Conservation (phyloP, 2,329 filamentous ascomycete genomes). For the Akanthomyces muscarius region DNA sequence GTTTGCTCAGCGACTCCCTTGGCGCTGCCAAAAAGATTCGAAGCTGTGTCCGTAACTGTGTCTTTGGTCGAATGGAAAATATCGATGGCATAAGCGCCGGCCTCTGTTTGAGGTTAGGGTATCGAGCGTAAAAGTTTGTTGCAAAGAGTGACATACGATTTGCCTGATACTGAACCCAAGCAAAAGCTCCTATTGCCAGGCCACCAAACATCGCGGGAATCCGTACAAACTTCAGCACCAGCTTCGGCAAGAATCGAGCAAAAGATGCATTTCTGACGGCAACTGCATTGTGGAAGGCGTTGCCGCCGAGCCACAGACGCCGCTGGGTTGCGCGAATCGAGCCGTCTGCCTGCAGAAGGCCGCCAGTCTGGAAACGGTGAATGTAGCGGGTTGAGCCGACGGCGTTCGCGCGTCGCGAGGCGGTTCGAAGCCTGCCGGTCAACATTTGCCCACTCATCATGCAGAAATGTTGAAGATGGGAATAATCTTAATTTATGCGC, state of each 20-base stretch:
- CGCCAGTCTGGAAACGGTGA: slow-evolving; percentile 63
- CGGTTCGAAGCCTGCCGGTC: slow-evolving; percentile 66
- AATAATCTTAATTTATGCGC: background rate
- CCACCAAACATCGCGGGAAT: slow-evolving; percentile 90
- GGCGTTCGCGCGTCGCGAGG: slow-evolving; percentile 57
- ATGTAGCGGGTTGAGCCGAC: slow-evolving; percentile 55
- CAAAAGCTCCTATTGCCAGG: slow-evolving; percentile 77
- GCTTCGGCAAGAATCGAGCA: slow-evolving; percentile 68
- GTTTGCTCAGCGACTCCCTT: slow-evolving; percentile 76
- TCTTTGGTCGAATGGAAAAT: slow-evolving; percentile 71
- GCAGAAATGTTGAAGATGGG: background rate
- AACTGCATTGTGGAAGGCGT: slow-evolving; percentile 78
- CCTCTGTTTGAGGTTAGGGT: slow-evolving; percentile 37
- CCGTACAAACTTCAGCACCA: slow-evolving; percentile 84
- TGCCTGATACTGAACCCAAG: slow-evolving; percentile 95
- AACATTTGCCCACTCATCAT: slow-evolving; percentile 43
- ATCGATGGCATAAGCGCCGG: slow-evolving; percentile 52
- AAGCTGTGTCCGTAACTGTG: slow-evolving; percentile 64
- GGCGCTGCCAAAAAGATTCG: slow-evolving; percentile 65
- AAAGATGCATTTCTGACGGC: slow-evolving; percentile 62
- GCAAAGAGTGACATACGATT: slow-evolving; percentile 56
- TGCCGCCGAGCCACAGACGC: slow-evolving; percentile 74
- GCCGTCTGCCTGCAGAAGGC: slow-evolving; percentile 63
- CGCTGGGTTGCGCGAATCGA: slow-evolving; percentile 57
- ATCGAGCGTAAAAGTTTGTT: background rate